phyloP scores from a whole-genome alignment of 176 grass and related monocot species.

The Aegilops sharonensis region DNA sequence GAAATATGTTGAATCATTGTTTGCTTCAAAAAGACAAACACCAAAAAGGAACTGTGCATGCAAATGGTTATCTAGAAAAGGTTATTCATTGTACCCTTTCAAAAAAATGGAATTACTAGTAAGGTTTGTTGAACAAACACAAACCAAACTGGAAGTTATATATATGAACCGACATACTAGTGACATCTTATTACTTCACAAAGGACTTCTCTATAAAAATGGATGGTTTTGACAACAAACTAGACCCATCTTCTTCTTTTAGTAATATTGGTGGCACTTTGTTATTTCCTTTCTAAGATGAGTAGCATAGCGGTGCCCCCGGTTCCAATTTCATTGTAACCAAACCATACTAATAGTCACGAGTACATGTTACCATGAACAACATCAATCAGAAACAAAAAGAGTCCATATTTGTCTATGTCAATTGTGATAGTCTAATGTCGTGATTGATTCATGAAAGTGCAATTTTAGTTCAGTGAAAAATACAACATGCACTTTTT shows the following conservation, averaged over 20 bases:
- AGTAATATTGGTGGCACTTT: background rate
- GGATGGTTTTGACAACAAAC: background rate
- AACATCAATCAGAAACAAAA: too few species aligned
- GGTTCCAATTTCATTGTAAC: too few species aligned
- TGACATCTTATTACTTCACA: background rate
- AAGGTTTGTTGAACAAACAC: slow-evolving; percentile 13
- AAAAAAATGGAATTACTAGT: background rate
- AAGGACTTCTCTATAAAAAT: too few species aligned
- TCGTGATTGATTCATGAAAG: too few species aligned
- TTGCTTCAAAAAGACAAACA: background rate
- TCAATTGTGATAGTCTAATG: too few species aligned
- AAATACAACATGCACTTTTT: too few species aligned
- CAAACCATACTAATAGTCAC: too few species aligned
- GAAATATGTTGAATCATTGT: background rate
- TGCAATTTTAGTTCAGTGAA: too few species aligned
- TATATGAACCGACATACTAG: background rate
- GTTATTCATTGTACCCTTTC: background rate
- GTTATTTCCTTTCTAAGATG: too few species aligned
- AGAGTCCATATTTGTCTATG: too few species aligned
- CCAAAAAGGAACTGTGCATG: background rate
- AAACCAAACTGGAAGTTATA: background rate
- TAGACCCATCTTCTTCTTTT: background rate
- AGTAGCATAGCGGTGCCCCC: too few species aligned
- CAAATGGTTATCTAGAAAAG: slow-evolving; percentile 15
- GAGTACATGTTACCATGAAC: too few species aligned